Evolutionary conservation across 257 asterid genomes (phyloP).

Genomic region (Lycium ferocissimum): DNA sequence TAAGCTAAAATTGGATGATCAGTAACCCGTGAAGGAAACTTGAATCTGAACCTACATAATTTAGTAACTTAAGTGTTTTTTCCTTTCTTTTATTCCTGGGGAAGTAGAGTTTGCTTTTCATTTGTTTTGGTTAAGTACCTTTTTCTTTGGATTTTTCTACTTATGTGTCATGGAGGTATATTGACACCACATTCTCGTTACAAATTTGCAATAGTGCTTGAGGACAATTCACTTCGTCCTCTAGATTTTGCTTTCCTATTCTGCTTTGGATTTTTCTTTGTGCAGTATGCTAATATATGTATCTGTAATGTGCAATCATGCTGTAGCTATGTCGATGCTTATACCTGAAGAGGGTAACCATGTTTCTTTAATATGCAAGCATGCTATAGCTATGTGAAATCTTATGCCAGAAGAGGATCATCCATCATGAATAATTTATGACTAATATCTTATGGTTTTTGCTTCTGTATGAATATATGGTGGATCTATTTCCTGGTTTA

Average conservation of each 20-base stretch:
- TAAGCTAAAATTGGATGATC: slow-evolving; percentile 23
- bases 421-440: background rate
- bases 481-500: slow-evolving; percentile 37
- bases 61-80: background rate
- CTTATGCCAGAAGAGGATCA: slow-evolving; percentile 23
- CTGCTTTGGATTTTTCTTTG: background rate
- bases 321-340: slow-evolving; percentile 6
- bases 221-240: background rate
- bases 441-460: background rate
- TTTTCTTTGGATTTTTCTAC: background rate
- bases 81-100: background rate
- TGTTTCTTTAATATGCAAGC: slow-evolving; percentile 13
- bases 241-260: background rate
- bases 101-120: slow-evolving; percentile 15
- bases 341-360: slow-evolving; percentile 2
- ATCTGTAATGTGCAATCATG: background rate
- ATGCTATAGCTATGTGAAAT: slow-evolving; percentile 11
- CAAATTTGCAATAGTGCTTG: background rate
- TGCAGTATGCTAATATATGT: slow-evolving; percentile 3
- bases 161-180: slow-evolving; percentile 7
- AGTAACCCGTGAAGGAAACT: background rate
- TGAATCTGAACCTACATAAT: slow-evolving; percentile 1
- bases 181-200: background rate
- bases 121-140: background rate
- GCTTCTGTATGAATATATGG: slow-evolving; percentile 21